These are phyloP conservation scores for Butyriboletus loyo DNA, from an alignment of 768 basidiomycete species.

Conservation along the genomic window DNA sequence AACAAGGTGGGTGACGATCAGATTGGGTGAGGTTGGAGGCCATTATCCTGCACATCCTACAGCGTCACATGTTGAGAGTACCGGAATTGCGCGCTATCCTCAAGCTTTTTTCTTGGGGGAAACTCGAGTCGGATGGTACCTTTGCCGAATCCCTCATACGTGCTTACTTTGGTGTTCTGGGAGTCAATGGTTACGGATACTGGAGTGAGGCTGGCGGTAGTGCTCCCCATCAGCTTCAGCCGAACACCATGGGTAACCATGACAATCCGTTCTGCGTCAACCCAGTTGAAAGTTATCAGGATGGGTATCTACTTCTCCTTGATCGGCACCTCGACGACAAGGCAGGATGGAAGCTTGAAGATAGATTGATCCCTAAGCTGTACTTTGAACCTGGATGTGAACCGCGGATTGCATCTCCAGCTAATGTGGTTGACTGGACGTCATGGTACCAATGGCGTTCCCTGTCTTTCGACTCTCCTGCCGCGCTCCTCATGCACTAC, in stretches of 20 bases:
- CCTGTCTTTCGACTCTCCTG: slow-evolving; percentile 41
- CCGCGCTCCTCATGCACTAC: slow-evolving; percentile 43
- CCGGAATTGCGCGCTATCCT: slow-evolving; percentile 33
- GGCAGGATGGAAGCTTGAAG: slow-evolving; percentile 37
- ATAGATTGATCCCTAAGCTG: slow-evolving; percentile 33
- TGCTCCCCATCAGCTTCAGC: slow-evolving; percentile 28
- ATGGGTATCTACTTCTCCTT: slow-evolving; percentile 33
- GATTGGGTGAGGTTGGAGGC: background rate
- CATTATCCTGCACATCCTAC: background rate
- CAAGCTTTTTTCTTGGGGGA: slow-evolving; percentile 42
- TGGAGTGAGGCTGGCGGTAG: slow-evolving; percentile 39
- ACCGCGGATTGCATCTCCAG: slow-evolving; percentile 24
- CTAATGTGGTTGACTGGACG: slow-evolving; percentile 38
- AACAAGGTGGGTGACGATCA: slow-evolving; percentile 29
- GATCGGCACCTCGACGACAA: slow-evolving; percentile 30
- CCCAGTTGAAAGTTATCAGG: slow-evolving; percentile 25
- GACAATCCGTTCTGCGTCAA: slow-evolving; percentile 4
- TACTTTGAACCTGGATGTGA: slow-evolving; percentile 29
- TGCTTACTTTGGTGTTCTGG: slow-evolving; percentile 38
- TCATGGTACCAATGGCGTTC: slow-evolving; percentile 47
- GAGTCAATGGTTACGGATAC: slow-evolving; percentile 39
- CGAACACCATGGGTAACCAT: slow-evolving; percentile 12
- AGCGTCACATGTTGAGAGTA: slow-evolving; percentile 39
- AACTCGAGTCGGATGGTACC: slow-evolving; percentile 40
- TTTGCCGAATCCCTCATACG: slow-evolving; percentile 34